These are phyloP conservation scores for Acorus calamus DNA, from an alignment of 106 monocot genomes.

Conservation along the genomic window DNA sequence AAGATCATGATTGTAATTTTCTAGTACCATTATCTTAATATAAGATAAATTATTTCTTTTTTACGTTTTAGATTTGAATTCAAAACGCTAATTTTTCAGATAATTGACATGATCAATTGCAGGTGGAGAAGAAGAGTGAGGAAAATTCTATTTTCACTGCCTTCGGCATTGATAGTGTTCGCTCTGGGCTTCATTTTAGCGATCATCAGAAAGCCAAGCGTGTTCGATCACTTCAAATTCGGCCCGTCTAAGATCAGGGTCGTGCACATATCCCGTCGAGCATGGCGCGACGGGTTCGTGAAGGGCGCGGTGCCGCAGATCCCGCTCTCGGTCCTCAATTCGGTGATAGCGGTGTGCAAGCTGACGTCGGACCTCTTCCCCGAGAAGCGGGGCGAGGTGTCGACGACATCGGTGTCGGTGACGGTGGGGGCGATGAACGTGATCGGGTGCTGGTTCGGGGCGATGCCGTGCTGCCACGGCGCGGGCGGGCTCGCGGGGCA, in stretches of 20 bases:
- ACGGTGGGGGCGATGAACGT: constrained; percentile 58
- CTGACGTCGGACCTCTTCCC: constrained; percentile 27
- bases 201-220: constrained; percentile 22
- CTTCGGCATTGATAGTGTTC: constrained; percentile 19
- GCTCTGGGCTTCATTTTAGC: constrained; percentile 19
- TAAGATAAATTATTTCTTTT: too few relatives aligned
- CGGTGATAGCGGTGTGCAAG: constrained; percentile 28
- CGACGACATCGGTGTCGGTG: constrained; percentile 22
- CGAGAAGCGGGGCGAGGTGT: constrained; percentile 10
- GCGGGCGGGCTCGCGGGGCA: constrained; percentile 62
- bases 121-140: neutral
- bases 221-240: constrained; percentile 11
- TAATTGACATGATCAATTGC: too few relatives aligned
- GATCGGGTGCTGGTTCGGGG: constrained; percentile 62
- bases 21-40: too few relatives aligned
- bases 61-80: too few relatives aligned
- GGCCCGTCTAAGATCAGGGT: constrained; percentile 13
- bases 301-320: constrained; percentile 21
- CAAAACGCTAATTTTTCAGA: too few relatives aligned
- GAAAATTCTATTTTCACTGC: constrained; percentile 5
- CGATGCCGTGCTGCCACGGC: constrained; percentile 59
- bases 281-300: constrained; percentile 19
- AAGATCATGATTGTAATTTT: too few relatives aligned
- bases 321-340: constrained; percentile 25
- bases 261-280: constrained; percentile 10